phyloP scores from a whole-genome alignment of 345 rosid species.

The Tarenaya hassleriana region DNA sequence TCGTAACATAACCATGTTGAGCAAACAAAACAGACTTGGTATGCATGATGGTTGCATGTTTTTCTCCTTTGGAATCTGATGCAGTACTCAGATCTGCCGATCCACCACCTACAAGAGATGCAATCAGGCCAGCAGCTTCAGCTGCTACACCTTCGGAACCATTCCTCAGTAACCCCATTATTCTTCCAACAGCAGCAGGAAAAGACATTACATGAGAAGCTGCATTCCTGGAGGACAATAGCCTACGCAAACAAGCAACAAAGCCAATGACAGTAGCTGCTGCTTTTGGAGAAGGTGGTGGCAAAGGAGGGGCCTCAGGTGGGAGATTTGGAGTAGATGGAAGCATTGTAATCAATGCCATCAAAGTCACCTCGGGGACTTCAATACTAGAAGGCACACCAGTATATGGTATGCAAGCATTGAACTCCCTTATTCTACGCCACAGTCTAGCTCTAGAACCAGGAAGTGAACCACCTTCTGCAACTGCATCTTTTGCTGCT shows the following conservation, averaged over 20 bases:
- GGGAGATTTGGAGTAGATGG: slow-evolving; percentile 90
- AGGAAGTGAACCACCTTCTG: slow-evolving; percentile 93
- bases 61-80: slow-evolving; percentile 80
- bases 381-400: slow-evolving; percentile 83
- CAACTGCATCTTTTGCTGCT: slow-evolving; percentile 98
- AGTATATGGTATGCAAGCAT: slow-evolving; percentile 80
- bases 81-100: slow-evolving; percentile 51
- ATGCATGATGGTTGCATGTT: slow-evolving; percentile 93
- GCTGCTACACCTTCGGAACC: slow-evolving; percentile 98
- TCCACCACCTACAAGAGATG: slow-evolving; percentile 85
- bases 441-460: slow-evolving; percentile 94
- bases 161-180: slow-evolving; percentile 96
- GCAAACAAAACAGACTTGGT: slow-evolving; percentile 88
- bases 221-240: slow-evolving; percentile 84
- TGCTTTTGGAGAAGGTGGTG: slow-evolving; percentile 98
- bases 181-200: slow-evolving; percentile 98
- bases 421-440: slow-evolving; percentile 99
- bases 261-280: slow-evolving; percentile 99
- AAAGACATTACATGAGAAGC: slow-evolving; percentile 97
- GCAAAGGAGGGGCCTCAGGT: slow-evolving; percentile 93
- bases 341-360: slow-evolving; percentile 99
- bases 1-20: slow-evolving; percentile 59
- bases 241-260: slow-evolving; percentile 88
- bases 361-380: slow-evolving; percentile 92
- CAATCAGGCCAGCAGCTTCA: slow-evolving; percentile 85